Evolutionary conservation across 331 rosid genomes (phyloP).

Genomic region (Pyracantha coccinea): DNA sequence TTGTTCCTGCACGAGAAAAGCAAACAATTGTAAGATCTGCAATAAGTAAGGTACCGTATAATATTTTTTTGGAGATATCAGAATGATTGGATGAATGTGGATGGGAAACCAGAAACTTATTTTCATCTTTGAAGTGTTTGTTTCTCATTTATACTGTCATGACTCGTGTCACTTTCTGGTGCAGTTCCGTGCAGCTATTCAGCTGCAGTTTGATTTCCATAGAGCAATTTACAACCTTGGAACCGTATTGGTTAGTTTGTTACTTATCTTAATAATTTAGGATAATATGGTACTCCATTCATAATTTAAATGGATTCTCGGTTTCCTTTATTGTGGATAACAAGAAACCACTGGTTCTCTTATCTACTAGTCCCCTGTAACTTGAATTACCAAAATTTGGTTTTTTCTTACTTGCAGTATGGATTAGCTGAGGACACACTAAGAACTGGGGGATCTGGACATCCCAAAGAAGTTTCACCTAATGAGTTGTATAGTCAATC

Average conservation of each 20-base stretch:
- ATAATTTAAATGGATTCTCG: neutral
- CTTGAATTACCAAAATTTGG: slow-evolving; percentile 7
- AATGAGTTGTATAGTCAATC: slow-evolving; percentile 96
- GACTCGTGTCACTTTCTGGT: slow-evolving; percentile 18
- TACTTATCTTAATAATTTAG: slow-evolving; percentile 20
- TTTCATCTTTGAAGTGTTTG: slow-evolving; percentile 6
- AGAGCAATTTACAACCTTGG: slow-evolving; percentile 99
- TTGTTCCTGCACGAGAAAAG: slow-evolving; percentile 96
- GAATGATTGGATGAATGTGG: slow-evolving; percentile 1
- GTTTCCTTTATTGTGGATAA: neutral
- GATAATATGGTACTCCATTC: neutral
- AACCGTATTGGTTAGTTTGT: slow-evolving; percentile 85
- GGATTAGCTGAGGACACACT: slow-evolving; percentile 99
- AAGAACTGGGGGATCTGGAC: slow-evolving; percentile 68
- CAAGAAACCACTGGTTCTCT: slow-evolving; percentile 11
- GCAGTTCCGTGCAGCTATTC: slow-evolving; percentile 99
- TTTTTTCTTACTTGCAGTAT: slow-evolving; percentile 48
- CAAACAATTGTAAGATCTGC: slow-evolving; percentile 89
- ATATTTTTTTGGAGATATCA: slow-evolving; percentile 5
- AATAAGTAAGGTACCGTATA: slow-evolving; percentile 73
- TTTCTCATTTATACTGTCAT: neutral
- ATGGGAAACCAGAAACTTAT: slow-evolving; percentile 6
- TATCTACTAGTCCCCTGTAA: slow-evolving; percentile 4
- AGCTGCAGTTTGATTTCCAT: slow-evolving; percentile 96
- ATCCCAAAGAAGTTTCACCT: slow-evolving; percentile 73